Percentiles rank a stretch among this genome's conserved stretches.
phyloP scores from a whole-genome alignment of 257 asterid species.

The Jacaranda copaia region DNA sequence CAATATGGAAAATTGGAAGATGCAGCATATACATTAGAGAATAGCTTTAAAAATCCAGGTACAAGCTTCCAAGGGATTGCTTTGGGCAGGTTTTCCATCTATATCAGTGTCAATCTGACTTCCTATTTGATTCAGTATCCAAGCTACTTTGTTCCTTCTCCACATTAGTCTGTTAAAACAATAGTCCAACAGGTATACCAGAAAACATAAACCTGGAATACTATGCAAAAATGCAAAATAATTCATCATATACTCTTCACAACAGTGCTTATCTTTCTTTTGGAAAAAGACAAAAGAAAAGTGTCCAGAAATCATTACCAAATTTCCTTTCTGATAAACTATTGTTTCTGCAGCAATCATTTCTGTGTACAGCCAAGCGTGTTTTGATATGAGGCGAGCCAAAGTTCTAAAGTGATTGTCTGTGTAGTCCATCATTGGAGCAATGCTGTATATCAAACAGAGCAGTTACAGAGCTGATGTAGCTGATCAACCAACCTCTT shows the following conservation, averaged over 20 bases:
- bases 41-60: slow-evolving; percentile 7
- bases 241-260: slow-evolving; percentile 22
- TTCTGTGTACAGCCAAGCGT: slow-evolving; percentile 93
- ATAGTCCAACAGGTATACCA: background rate
- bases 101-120: slow-evolving; percentile 6
- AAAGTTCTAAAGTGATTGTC: slow-evolving; percentile 89
- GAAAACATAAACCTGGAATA: background rate
- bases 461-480: slow-evolving; percentile 27
- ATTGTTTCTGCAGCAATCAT: slow-evolving; percentile 99
- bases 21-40: background rate
- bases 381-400: slow-evolving; percentile 86
- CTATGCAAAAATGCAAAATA: background rate
- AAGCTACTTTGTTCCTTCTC: slow-evolving; percentile 4
- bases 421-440: slow-evolving; percentile 98
- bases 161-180: background rate
- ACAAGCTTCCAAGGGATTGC: slow-evolving; percentile 10
- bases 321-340: slow-evolving; percentile 78
- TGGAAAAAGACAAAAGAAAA: slow-evolving; percentile 11
- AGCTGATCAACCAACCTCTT: slow-evolving; percentile 19
- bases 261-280: slow-evolving; percentile 22
- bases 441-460: slow-evolving; percentile 63
- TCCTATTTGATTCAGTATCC: background rate
- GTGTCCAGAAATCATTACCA: slow-evolving; percentile 57
- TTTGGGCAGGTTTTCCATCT: background rate
- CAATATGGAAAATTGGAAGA: background rate